Evolutionary conservation across 306 rosid species (phyloP).

Genomic region (Corylus heterophylla): DNA sequence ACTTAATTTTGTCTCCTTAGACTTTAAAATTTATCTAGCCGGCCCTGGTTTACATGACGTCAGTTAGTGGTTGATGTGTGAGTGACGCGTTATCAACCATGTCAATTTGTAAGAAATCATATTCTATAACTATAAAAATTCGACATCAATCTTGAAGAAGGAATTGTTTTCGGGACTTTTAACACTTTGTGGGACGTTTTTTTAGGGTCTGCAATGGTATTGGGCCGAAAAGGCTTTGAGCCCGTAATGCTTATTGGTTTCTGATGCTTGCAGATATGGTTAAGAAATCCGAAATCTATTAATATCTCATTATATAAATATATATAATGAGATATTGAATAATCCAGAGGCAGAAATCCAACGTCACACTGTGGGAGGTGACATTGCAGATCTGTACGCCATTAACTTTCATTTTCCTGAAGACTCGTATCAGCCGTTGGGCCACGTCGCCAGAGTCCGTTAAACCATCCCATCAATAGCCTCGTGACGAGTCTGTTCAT

Average conservation of each 20-base stretch:
- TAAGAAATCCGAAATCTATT: neutral
- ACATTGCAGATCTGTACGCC: slow-evolving; percentile 1
- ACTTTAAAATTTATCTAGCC: too few relatives aligned
- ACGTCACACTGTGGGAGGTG: neutral
- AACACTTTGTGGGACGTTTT: neutral
- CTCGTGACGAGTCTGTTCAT: neutral
- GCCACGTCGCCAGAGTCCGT: neutral
- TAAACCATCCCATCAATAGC: slow-evolving; percentile 13
- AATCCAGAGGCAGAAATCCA: neutral
- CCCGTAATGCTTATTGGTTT: neutral
- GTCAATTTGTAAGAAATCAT: too few relatives aligned
- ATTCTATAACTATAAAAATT: too few relatives aligned
- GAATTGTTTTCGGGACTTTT: too few relatives aligned
- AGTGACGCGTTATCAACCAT: too few relatives aligned
- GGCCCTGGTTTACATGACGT: too few relatives aligned
- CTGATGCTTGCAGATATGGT: neutral
- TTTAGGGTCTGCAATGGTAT: neutral
- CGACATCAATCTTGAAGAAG: too few relatives aligned
- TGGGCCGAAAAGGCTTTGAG: neutral
- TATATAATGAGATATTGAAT: too few relatives aligned
- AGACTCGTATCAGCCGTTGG: neutral
- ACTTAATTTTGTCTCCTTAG: too few relatives aligned
- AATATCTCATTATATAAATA: too few relatives aligned
- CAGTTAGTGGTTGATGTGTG: too few relatives aligned
- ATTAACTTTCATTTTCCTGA: neutral